Evolutionary conservation across 2,329 filamentous ascomycete species (phyloP), one percentile per base, ranked within the genome.

Genomic region (Geosmithia flava): DNA sequence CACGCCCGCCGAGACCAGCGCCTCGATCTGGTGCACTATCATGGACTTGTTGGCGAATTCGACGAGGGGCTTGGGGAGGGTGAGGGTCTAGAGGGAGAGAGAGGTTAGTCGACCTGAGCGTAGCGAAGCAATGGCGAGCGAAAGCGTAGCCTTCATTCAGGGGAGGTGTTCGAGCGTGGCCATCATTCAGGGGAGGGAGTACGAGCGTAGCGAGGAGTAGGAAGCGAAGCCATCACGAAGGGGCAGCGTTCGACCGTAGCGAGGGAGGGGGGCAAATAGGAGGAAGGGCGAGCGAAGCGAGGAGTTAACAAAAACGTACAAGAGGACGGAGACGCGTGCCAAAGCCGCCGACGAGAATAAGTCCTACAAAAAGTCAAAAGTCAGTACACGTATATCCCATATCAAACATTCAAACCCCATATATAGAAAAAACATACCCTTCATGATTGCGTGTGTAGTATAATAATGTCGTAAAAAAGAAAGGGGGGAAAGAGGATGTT

Each of bases 1-100:
- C 55, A 97, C 93, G 66, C 91, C 91, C 50, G 89, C 91, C 51
- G 83, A 85, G 57, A 93, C 91, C 57, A 98, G 79, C 56, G 88
- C 89, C 72, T 96, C 89, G 59, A 98, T 87, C 72, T 98, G 91
- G 71, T 97, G 91, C 62, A 94, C 78, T 68, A 98, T 97, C 91
- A 98, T 98, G 65, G 90, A 93, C 72, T 93, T 91, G 79, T 98
- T 98, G 64, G 81, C 89, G 63, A 98, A 98, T 72, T 98, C 91
- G 62, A 98, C 93, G 57, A 98, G 79, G 55, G 93, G 91, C 71
- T 97, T 98, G 53, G 91, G 91, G 56, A 96, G 86, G 47, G 93
- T 96, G 63, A 98, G 81, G 59, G 91, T 98, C 88, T 95, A 65
- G 13, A 16, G 29, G 17, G 23, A 17, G 15, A 42, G 45, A 27